phyloP scores from a whole-genome alignment of 2,329 filamentous ascomycete species.

The Lasiodiplodia theobromae region DNA sequence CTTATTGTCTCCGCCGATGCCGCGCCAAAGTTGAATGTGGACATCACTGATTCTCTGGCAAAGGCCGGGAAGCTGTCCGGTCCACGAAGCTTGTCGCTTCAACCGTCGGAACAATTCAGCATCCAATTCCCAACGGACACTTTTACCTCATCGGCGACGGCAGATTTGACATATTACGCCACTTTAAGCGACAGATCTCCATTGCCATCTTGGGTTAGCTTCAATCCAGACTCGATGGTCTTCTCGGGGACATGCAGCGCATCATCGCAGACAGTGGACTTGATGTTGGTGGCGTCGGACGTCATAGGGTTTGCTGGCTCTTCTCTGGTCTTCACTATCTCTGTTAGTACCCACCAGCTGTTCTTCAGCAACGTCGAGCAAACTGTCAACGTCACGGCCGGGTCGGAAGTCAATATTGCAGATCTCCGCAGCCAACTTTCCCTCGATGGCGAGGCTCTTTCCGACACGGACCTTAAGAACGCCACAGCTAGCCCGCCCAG shows the following conservation, averaged over 20 bases:
- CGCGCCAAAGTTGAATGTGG: constrained; percentile 62
- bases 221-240: constrained; percentile 67
- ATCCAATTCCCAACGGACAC: constrained; percentile 59
- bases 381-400: constrained; percentile 43
- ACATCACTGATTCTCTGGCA: constrained; percentile 65
- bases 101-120: constrained; percentile 44
- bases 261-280: constrained; percentile 73
- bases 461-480: constrained; percentile 58
- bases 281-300: constrained; percentile 80
- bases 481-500: constrained; percentile 64
- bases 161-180: constrained; percentile 74
- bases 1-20: constrained; percentile 71
- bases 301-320: constrained; percentile 77
- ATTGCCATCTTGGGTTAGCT: constrained; percentile 83
- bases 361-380: constrained; percentile 62
- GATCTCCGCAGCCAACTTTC: constrained; percentile 43
- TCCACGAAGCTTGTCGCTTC: constrained; percentile 62
- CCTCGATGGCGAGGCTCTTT: constrained; percentile 51
- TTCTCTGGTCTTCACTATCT: constrained; percentile 71
- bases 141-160: constrained; percentile 63
- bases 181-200: constrained; percentile 80
- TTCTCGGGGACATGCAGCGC: constrained; percentile 75
- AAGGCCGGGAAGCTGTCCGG: constrained; percentile 65
- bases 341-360: constrained; percentile 74
- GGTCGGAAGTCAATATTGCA: constrained; percentile 41